Percentiles rank a stretch among this genome's conserved stretches.
phyloP scores from a whole-genome alignment of 768 basidiomycete genomes.

The Termitomyces sp. region DNA sequence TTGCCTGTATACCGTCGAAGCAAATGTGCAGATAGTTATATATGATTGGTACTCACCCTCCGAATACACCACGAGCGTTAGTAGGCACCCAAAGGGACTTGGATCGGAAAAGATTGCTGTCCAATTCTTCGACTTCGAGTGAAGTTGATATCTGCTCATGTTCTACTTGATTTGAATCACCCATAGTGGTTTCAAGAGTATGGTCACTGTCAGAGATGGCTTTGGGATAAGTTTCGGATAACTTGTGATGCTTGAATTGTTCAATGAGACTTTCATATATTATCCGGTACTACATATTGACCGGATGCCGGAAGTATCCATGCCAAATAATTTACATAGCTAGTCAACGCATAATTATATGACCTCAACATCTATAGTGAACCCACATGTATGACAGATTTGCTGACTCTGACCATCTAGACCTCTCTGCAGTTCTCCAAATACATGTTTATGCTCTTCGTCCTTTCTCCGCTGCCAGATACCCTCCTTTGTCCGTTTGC shows the following conservation, averaged over 20 bases:
- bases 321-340: slow-evolving; percentile 28
- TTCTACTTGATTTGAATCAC: slow-evolving; percentile 45
- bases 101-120: slow-evolving; percentile 73
- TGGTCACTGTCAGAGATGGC: no score
- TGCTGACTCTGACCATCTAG: slow-evolving; percentile 58
- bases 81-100: slow-evolving; percentile 64
- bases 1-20: slow-evolving; percentile 34
- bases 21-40: neutral
- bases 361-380: slow-evolving; percentile 85
- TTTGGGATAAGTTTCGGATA: slow-evolving; percentile 58
- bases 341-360: slow-evolving; percentile 2
- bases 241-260: slow-evolving; percentile 22
- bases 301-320: neutral
- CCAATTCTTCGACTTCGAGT: slow-evolving; percentile 74
- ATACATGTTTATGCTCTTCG: slow-evolving; percentile 75
- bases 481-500: slow-evolving; percentile 23
- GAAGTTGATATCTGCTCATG: slow-evolving; percentile 66
- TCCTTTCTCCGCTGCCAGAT: slow-evolving; percentile 15
- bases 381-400: slow-evolving; percentile 86
- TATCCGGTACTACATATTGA: slow-evolving; percentile 19
- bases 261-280: no score
- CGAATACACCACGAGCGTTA: slow-evolving; percentile 70
- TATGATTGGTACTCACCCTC: slow-evolving; percentile 42
- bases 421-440: slow-evolving; percentile 52
- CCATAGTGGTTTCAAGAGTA: slow-evolving; percentile 11